These are phyloP conservation scores for Trichosanthes truncata DNA, from an alignment of 306 rosid species.

Conservation along the genomic window DNA sequence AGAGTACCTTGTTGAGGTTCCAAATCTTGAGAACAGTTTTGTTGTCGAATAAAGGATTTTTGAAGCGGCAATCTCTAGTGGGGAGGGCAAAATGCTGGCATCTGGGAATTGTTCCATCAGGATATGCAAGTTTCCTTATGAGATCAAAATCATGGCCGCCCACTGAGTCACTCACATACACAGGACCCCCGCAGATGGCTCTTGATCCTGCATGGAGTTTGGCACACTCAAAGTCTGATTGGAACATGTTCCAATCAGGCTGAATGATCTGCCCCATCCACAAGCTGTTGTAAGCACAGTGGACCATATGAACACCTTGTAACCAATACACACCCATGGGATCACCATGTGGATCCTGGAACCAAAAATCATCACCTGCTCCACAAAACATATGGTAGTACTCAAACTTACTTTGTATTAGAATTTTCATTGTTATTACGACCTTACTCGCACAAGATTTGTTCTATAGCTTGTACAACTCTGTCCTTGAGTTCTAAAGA, in stretches of 20 bases:
- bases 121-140: slow-evolving; percentile 60
- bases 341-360: slow-evolving; percentile 80
- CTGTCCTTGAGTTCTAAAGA: too few relatives aligned
- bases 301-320: slow-evolving; percentile 89
- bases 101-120: slow-evolving; percentile 68
- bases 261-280: slow-evolving; percentile 93
- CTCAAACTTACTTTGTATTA: too few relatives aligned
- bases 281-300: slow-evolving; percentile 80
- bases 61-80: slow-evolving; percentile 79
- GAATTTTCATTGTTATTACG: too few relatives aligned
- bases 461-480: too few relatives aligned
- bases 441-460: too few relatives aligned
- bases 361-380: slow-evolving; percentile 92
- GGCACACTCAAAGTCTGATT: slow-evolving; percentile 70
- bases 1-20: slow-evolving; percentile 68
- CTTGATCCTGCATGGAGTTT: slow-evolving; percentile 82
- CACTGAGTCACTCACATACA: slow-evolving; percentile 66
- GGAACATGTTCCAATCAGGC: slow-evolving; percentile 98
- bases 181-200: slow-evolving; percentile 75
- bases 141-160: slow-evolving; percentile 69
- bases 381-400: not conserved
- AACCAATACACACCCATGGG: slow-evolving; percentile 83
- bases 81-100: slow-evolving; percentile 78
- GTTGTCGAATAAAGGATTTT: slow-evolving; percentile 59
- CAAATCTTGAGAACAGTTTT: slow-evolving; percentile 68